A percentile compares a stretch with the other conserved stretches of the same genome.
Evolutionary conservation across 2,329 filamentous ascomycete species (phyloP).

Genomic region (Colletotrichum acutatum): DNA sequence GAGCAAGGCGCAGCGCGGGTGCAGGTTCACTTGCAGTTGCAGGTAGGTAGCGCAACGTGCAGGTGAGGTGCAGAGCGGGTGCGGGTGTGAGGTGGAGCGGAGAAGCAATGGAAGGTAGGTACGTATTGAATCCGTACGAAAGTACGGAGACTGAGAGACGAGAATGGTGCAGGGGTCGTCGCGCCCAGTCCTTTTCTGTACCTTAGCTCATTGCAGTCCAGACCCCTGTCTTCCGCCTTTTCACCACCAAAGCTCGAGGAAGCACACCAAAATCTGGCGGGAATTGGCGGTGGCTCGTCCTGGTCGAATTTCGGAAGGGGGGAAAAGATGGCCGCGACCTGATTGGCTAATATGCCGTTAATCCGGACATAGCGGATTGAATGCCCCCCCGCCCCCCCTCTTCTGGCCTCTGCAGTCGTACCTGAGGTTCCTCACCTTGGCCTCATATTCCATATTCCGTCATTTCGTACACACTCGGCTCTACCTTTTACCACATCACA

Average conservation of each 20-base stretch:
- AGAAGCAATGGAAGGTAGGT: background rate
- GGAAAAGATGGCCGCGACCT: background rate
- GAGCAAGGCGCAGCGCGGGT: background rate
- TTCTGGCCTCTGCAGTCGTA: background rate
- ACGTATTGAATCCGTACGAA: background rate
- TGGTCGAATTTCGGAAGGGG: background rate
- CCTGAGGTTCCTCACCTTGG: background rate
- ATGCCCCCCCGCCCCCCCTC: no score
- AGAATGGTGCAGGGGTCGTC: background rate
- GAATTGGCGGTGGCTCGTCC: slow-evolving; percentile 16
- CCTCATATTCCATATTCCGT: no score
- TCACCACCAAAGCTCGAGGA: slow-evolving; percentile 22
- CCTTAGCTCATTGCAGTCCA: background rate
- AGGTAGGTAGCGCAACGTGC: no score
- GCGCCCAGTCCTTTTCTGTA: background rate
- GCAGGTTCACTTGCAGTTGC: background rate
- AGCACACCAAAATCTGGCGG: slow-evolving; percentile 9
- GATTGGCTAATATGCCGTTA: background rate
- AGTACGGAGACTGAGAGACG: background rate
- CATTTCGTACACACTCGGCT: background rate
- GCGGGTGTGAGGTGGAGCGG: background rate
- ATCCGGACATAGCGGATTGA: background rate
- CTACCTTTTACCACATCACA: background rate
- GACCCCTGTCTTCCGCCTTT: slow-evolving; percentile 24
- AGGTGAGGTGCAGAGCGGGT: background rate